Evolutionary conservation across 2,329 filamentous ascomycete genomes (phyloP), one percentile per base, ranked within the genome.

Genomic region (Verticillium klebahnii): DNA sequence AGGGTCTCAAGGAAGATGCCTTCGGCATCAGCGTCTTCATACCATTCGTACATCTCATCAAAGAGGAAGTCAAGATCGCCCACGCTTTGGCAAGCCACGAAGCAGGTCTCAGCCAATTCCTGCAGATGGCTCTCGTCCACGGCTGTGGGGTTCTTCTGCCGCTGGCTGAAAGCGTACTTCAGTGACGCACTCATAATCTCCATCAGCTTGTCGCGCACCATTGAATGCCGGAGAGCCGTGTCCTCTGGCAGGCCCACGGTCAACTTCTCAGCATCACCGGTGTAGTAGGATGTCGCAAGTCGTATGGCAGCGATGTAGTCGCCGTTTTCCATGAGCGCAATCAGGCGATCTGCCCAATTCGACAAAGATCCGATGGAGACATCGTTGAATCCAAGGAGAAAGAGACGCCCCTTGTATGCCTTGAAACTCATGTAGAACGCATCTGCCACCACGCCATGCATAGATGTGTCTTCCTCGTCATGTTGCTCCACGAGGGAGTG

Each of bases 401-500:
- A 99, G 39, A 97, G 81, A 34, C 94, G 86, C 5, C 95, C 93
- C 74, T 98, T 99, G 77, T 98, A 99, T 3, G 92, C 85, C 70
- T 91, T 92, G 76, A 98, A 94, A 74, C 94, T 97, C 92, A 98
- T 98, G 72, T 94, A 94, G 69, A 97, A 99, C 0, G 93, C 95
- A 80, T 99, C 95, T 8, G 94, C 94, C 57, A 98, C 92, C 9
- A 98, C 93, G 2, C 94, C 94, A 75, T 98, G 95, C 88, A 98
- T 90, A 0, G 92, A 91, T 0, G 86, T 82, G 69, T 97, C 93
- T 62, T 93, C 88, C 67, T 96, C 93, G 66, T 97, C 90, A 19
- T 95, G 80, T 64, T 93, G 89, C 73, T 98, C 95, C 25, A 99
- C 92, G 6, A 98, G 83, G 19, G 81, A 84, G 69, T 92, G 89